Evolutionary conservation across 805 yeast species (phyloP), one percentile per base, ranked within the genome.

Genomic region (Wickerhamiella alocasiicola): DNA sequence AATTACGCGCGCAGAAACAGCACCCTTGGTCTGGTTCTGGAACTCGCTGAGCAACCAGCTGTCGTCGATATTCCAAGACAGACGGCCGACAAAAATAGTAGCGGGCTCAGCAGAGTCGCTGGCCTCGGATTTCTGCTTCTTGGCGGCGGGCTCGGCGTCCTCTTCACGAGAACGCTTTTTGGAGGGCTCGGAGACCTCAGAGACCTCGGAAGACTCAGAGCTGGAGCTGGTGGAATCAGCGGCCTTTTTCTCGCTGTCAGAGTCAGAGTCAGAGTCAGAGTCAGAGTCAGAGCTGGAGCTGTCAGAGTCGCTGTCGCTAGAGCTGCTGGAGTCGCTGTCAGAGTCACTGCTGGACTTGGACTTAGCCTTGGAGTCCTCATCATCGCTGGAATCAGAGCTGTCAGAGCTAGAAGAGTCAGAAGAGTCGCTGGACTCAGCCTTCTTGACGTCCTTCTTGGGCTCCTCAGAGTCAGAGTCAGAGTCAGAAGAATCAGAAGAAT

Each of bases 41-140:
- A 91, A 91, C 67, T 83, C 96, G 47, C 78, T 68, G 64, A 71
- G 70, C 62, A 91, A 76, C 94, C 95, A 82, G 46, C 78, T 94
- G 60, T 87, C 96, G 58, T 91, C 98, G 56, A 91, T 74, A 64
- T 77, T 81, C 97, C 97, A 91, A 16, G 97, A 85, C 57, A 91
- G 74, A 69, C 97, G 79, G 56, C 98, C 98, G 50, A 87, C 97
- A 56, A 91, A 91, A 50, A 91, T 63, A 46, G 97, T 88, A 45
- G 88, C 81, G 54, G 85, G 79, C n/a, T n/a, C n/a, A n/a, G n/a
- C n/a, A n/a, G n/a, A n/a, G n/a, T n/a, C n/a, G n/a, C n/a, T n/a
- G n/a, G n/a, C n/a, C 64, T 79, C 94, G 17, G 44, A 46, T 43
- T 55, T 57, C 34, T 54, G 50, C 67, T 70, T 72, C 49, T 65